A percentile compares a stretch with the other conserved stretches of the same genome.
phyloP scores from a whole-genome alignment of 2,329 filamentous ascomycete species.

The Fusarium musae region DNA sequence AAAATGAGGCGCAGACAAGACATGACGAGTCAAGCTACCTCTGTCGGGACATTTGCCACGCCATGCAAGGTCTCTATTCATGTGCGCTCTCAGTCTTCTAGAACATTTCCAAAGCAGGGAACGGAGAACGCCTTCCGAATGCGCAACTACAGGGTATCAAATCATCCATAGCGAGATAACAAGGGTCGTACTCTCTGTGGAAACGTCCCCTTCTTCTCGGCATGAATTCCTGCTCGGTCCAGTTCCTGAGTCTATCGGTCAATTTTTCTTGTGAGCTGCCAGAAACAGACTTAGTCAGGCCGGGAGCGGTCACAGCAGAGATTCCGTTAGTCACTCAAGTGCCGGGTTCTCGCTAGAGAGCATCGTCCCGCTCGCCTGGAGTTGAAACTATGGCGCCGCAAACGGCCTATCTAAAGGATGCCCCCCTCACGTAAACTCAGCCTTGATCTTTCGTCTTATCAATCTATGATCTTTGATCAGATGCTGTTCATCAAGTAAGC shows the following conservation, averaged over 20 bases:
- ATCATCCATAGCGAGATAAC: conserved; percentile 13
- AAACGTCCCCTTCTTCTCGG: conserved; percentile 27
- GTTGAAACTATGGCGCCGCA: conserved; percentile 9
- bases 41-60: not conserved
- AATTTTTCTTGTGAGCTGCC: not conserved
- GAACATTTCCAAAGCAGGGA: conserved; percentile 17
- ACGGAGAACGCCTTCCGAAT: not conserved
- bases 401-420: not conserved
- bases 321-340: conserved; percentile 5
- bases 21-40: not conserved
- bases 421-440: not conserved
- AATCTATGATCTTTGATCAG: conserved; percentile 1
- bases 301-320: not conserved
- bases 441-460: conserved; percentile 10
- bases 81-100: conserved; percentile 2
- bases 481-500: not conserved
- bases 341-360: conserved; percentile 15
- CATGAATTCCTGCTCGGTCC: conserved; percentile 2
- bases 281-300: not conserved
- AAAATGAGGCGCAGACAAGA: conserved; percentile 4
- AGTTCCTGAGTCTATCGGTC: not conserved
- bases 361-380: conserved; percentile 10
- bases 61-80: not conserved
- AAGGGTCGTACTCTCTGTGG: not conserved
- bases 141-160: not conserved